phyloP scores from a whole-genome alignment of 164 flowering plant species.

The Aristolochia californica region DNA sequence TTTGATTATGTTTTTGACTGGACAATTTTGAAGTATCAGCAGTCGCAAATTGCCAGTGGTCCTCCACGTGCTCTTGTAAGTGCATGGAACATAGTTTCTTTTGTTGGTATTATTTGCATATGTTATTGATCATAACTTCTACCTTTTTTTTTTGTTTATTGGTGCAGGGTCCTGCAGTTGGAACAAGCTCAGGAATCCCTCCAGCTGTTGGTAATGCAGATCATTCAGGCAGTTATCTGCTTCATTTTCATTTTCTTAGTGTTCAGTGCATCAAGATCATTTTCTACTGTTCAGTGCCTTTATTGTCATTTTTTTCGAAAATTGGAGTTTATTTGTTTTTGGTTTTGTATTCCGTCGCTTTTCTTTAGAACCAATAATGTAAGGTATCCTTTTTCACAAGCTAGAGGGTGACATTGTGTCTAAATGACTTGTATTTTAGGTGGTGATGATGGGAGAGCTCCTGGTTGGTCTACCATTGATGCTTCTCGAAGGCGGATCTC shows the following conservation, averaged over 20 bases:
- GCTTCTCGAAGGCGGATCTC: slow-evolving; percentile 50
- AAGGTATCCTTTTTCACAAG: not conserved
- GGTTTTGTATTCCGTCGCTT: no score
- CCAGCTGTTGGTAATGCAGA: slow-evolving; percentile 42
- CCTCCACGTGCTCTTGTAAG: slow-evolving; percentile 59
- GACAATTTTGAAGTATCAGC: slow-evolving; percentile 88
- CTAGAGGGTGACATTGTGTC: not conserved
- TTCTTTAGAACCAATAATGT: no score
- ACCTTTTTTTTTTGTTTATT: slow-evolving; percentile 2
- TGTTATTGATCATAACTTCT: slow-evolving; percentile 5
- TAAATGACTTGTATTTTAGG: slow-evolving; percentile 18
- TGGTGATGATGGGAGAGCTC: slow-evolving; percentile 47
- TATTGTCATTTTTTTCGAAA: no score
- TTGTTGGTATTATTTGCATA: not conserved
- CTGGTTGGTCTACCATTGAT: slow-evolving; percentile 46
- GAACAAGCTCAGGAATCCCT: slow-evolving; percentile 59
- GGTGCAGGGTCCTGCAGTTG: slow-evolving; percentile 54
- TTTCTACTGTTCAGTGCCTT: no score
- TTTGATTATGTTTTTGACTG: slow-evolving; percentile 91
- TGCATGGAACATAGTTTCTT: not conserved
- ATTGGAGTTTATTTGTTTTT: no score
- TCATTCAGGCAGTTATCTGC: slow-evolving; percentile 32
- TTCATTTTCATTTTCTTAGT: not conserved
- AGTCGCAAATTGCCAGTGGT: slow-evolving; percentile 65
- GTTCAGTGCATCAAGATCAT: not conserved